Conservation (phyloP, 2,329 filamentous ascomycete species). For the Penicillium oxalicum region DNA sequence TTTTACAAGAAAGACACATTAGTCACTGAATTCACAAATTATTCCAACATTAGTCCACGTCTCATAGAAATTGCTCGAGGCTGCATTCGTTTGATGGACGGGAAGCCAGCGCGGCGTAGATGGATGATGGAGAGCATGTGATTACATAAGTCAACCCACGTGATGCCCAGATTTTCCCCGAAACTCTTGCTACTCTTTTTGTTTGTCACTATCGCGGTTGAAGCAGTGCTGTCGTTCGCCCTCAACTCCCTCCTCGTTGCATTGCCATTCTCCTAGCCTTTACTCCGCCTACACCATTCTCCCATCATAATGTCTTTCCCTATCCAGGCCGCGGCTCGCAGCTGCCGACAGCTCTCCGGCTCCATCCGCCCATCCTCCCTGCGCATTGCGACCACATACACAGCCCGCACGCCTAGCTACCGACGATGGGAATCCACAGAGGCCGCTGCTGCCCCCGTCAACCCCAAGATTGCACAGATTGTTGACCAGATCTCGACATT, state of each 20-base stretch:
- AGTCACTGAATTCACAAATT: no score
- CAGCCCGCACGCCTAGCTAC: constrained; percentile 41
- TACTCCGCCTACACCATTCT: constrained; percentile 1
- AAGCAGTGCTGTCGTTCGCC: constrained; percentile 14
- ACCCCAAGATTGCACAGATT: constrained; percentile 89
- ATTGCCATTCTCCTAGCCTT: constrained; percentile 4
- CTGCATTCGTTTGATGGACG: no score
- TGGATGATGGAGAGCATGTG: not conserved
- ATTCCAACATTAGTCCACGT: not conserved
- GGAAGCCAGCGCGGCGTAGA: no score
- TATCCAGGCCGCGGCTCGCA: constrained; percentile 37
- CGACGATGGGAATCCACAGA: constrained; percentile 88
- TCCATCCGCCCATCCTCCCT: constrained; percentile 38
- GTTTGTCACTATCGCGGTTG: constrained; percentile 15
- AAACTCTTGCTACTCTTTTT: constrained; percentile 27
- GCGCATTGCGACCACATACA: constrained; percentile 36
- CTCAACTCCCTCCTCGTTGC: constrained; percentile 10
- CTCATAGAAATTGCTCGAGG: not conserved
- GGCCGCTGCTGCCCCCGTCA: constrained; percentile 52
- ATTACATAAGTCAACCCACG: constrained; percentile 19
- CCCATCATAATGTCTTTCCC: constrained; percentile 35
- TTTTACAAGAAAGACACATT: no score
- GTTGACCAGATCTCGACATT: constrained; percentile 99
- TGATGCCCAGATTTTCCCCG: constrained; percentile 32
- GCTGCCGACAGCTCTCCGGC: constrained; percentile 37